phyloP scores from a whole-genome alignment of 768 basidiomycete species.

The Leucosporidium creatinivorum region DNA sequence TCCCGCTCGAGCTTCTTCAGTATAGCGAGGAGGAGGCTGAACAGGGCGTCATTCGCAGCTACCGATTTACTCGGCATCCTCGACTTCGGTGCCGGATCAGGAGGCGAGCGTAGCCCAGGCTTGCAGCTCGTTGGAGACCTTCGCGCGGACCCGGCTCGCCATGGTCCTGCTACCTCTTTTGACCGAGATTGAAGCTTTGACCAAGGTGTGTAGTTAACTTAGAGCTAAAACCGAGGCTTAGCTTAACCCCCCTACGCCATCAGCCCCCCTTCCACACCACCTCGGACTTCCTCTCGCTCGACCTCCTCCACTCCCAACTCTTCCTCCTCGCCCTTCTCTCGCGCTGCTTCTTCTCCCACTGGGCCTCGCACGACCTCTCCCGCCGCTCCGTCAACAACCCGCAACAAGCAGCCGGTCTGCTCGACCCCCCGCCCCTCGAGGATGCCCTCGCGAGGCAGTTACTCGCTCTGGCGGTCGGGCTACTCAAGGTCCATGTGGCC shows the following conservation, averaged over 20 bases:
- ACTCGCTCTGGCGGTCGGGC: constrained; percentile 72
- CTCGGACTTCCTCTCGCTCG: constrained; percentile 7
- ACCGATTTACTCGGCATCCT: neutral
- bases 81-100: neutral
- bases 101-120: neutral
- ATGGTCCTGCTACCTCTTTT: neutral
- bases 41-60: neutral
- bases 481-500: constrained; percentile 44
- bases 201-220: neutral
- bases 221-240: too few relatives aligned
- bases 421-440: constrained; percentile 66
- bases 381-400: neutral
- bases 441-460: constrained; percentile 75
- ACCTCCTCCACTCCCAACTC: constrained; percentile 7
- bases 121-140: neutral
- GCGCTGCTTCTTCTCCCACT: neutral
- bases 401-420: constrained; percentile 38
- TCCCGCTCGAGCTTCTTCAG: neutral
- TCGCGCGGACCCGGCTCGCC: neutral
- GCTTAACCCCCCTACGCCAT: too few relatives aligned
- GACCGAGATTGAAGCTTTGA: neutral
- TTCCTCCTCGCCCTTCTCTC: neutral
- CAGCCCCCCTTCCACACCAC: constrained; percentile 5
- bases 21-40: neutral
- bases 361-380: neutral